Conservation (phyloP, 768 basidiomycete species). For the Pleurotus sapidus region DNA sequence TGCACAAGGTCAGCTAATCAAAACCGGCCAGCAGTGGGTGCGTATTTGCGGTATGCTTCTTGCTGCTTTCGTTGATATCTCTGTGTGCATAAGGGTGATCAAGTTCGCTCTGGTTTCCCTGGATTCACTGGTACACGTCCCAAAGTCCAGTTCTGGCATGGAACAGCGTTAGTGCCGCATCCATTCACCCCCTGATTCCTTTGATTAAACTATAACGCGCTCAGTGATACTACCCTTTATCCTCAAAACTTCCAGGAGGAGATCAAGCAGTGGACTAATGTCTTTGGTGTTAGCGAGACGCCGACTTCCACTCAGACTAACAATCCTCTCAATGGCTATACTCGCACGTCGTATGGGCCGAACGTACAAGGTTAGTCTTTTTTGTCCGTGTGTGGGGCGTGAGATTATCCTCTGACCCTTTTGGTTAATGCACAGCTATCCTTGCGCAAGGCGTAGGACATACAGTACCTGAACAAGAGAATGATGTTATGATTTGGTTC, state of each 20-base stretch:
- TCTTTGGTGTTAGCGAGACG: constrained; percentile 43
- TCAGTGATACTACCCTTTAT: constrained; percentile 49
- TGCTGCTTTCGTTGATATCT: neutral
- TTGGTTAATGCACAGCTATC: constrained; percentile 26
- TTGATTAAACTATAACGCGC: neutral
- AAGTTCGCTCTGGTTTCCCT: constrained; percentile 44
- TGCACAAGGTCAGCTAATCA: constrained; percentile 37
- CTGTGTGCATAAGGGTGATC: constrained; percentile 32
- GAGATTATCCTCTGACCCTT: neutral
- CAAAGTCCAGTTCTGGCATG: constrained; percentile 54
- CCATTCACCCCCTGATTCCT: neutral
- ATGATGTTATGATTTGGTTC: constrained; percentile 45
- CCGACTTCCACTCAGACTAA: constrained; percentile 35
- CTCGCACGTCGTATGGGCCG: constrained; percentile 45
- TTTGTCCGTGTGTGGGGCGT: neutral
- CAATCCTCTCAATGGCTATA: constrained; percentile 43
- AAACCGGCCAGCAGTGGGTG: constrained; percentile 47
- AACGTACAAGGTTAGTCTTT: constrained; percentile 31
- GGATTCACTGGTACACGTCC: constrained; percentile 50
- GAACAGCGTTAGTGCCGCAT: constrained; percentile 31
- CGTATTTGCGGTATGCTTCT: constrained; percentile 12
- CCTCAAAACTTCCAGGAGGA: constrained; percentile 48
- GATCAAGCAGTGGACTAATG: constrained; percentile 55
- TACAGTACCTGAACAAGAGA: constrained; percentile 48
- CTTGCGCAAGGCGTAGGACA: constrained; percentile 45